A percentile compares a stretch with the other conserved stretches of the same genome.
These are phyloP conservation scores for Pseudotsuga menziesii DNA, from an alignment of 75 land plant species.

Conservation along the genomic window DNA sequence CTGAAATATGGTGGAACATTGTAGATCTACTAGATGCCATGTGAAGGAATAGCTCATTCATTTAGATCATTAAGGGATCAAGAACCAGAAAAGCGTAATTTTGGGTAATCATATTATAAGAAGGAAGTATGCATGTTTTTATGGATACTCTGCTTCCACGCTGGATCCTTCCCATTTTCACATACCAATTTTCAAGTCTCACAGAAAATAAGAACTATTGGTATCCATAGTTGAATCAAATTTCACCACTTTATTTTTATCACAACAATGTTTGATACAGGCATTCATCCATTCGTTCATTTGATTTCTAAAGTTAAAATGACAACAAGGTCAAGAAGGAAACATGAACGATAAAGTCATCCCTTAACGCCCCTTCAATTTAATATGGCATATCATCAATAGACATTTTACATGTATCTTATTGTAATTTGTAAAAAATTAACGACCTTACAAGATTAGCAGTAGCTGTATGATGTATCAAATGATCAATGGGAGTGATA, in stretches of 20 bases:
- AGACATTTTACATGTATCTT: not conserved
- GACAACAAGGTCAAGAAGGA: not conserved
- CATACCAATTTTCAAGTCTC: no score
- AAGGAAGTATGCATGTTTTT: no score
- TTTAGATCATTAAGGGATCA: not conserved
- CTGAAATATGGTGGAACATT: not conserved
- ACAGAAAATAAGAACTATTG: no score
- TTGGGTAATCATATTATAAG: no score
- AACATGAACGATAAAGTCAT: not conserved
- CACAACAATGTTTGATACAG: not conserved
- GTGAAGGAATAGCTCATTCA: not conserved
- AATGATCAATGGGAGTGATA: not conserved
- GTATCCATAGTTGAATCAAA: no score
- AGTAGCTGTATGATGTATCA: not conserved
- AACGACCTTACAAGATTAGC: not conserved
- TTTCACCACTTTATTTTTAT: no score
- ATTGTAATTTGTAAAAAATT: not conserved
- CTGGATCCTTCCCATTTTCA: no score
- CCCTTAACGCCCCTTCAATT: no score
- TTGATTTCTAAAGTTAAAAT: not conserved
- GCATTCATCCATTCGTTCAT: not conserved
- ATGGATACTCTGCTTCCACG: no score
- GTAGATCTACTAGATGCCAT: not conserved
- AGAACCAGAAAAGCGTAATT: not conserved
- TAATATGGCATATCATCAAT: no score